Percentiles rank a stretch among this genome's conserved stretches.
phyloP scores from a whole-genome alignment of 75 land plant genomes.

The Cupressus sempervirens region DNA sequence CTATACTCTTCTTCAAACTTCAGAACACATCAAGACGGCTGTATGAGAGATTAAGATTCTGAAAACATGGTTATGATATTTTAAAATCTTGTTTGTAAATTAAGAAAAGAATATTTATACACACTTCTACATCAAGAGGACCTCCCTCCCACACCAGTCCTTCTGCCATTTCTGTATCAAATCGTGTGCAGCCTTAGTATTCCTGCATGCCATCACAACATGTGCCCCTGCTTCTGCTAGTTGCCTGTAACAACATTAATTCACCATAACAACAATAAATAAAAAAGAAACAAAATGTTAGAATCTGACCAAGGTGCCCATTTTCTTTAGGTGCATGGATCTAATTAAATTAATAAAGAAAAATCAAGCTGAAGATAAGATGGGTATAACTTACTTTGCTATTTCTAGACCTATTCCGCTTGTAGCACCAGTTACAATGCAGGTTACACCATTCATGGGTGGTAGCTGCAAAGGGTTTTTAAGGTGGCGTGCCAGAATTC shows the following conservation, averaged over 20 bases:
- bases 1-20: background rate
- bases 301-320: background rate
- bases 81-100: background rate
- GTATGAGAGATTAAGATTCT: no score
- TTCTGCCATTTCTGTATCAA: conserved; percentile 77
- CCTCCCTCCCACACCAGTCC: conserved; percentile 40
- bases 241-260: conserved; percentile 52
- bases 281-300: background rate
- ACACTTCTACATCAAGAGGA: conserved; percentile 70
- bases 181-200: conserved; percentile 57
- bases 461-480: conserved; percentile 58
- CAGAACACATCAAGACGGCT: no score
- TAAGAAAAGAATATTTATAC: background rate
- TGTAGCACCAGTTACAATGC: conserved; percentile 90
- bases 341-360: background rate
- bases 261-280: background rate
- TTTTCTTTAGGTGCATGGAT: background rate
- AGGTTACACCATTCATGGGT: conserved; percentile 53
- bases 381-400: conserved; percentile 46
- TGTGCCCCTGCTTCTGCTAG: conserved; percentile 91
- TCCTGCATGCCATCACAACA: conserved; percentile 91
- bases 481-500: conserved; percentile 62
- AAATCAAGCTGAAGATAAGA: background rate
- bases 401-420: conserved; percentile 90
- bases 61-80: no score